A percentile compares a stretch with the other conserved stretches of the same genome.
These are phyloP conservation scores for Takashimella koratensis DNA, from an alignment of 1,284 basidiomycete species.

Conservation along the genomic window DNA sequence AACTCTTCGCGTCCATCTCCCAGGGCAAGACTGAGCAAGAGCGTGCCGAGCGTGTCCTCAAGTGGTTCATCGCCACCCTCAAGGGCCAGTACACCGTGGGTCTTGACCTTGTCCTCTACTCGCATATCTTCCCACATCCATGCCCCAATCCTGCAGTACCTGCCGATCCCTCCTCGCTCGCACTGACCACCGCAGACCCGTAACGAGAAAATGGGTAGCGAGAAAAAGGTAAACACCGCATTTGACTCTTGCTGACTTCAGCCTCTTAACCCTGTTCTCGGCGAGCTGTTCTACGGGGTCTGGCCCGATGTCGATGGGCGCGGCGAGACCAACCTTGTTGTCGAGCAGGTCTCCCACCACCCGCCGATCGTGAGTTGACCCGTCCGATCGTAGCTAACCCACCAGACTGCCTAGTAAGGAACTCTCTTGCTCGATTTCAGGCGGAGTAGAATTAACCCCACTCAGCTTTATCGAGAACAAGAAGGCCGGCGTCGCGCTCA, in stretches of 20 bases:
- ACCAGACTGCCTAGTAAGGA: slow-evolving; percentile 49
- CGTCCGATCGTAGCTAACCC: slow-evolving; percentile 1
- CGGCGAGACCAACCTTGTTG: slow-evolving; percentile 77
- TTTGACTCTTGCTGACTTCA: slow-evolving; percentile 18
- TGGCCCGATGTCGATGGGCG: slow-evolving; percentile 81
- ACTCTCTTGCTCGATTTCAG: not conserved
- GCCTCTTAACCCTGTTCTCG: slow-evolving; percentile 92
- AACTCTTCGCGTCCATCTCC: slow-evolving; percentile 76
- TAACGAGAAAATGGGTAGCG: slow-evolving; percentile 88
- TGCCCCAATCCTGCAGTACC: not conserved
- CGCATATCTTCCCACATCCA: too few relatives aligned
- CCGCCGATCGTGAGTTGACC: slow-evolving; percentile 62
- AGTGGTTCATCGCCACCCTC: slow-evolving; percentile 90
- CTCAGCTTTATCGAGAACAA: slow-evolving; percentile 73
- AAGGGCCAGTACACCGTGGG: slow-evolving; percentile 84
- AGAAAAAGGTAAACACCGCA: slow-evolving; percentile 69
- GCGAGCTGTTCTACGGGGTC: slow-evolving; percentile 88
- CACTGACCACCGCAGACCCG: slow-evolving; percentile 59
- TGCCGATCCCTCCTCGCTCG: not conserved
- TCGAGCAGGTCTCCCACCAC: slow-evolving; percentile 98
- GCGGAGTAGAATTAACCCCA: slow-evolving; percentile 49
- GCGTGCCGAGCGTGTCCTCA: slow-evolving; percentile 69
- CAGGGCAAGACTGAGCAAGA: slow-evolving; percentile 68
- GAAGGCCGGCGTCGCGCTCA: slow-evolving; percentile 70
- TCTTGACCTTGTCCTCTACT: slow-evolving; percentile 1